Base-by-base conservation (phyloP, 2,329 filamentous ascomycete genomes). In the Calycina marina region DNA sequence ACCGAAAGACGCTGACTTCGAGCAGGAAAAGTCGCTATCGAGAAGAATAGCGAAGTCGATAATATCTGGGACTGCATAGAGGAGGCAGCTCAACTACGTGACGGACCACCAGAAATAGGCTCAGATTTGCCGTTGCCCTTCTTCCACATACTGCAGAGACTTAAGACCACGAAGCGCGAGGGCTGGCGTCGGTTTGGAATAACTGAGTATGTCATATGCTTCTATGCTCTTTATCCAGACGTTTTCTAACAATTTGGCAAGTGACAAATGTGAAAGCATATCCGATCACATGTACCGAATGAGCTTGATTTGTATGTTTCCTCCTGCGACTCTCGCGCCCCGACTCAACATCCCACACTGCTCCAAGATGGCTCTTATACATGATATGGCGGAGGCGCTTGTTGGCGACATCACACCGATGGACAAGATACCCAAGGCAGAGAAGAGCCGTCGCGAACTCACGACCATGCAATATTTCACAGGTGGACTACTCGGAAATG, bases 221-320 rank as follows among this genome's bases (percentile, higher is more conserved):
- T 14, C 12, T 22, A 4, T 18, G 12, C 15, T 18, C 9, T n/a
- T 3, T 25, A 16, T 13, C 8, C 26, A 13, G 6, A 29, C 12
- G 18, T 24, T 25, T 24, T 32, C 30, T 40, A 15, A 59, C 17
- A 10, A 13, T 12, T 15, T 6, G 13, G 4, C 40, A 75, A 68
- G 36, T 9, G 13, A 4, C 41, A 75, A 69, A 36, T 80, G 83
- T 54, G 90, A 98, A 58, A 93, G 84, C 2, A 94, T 98, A 52
- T 71, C 83, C 33, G 90, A 98, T 61, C 90, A 98, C 67, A 98
- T 98, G 90, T 98, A 96, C 60, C 85, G 90, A 59, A 98, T 98
- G 90, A 84, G 86, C 30, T 71, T 98, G 45, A 84, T 98, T 56
- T 85, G 83, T 42, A 82, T 98, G 76, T 72, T 94, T 43, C 85